Base-by-base conservation (phyloP, 441 rosid species). In the Codiaeum variegatum region DNA sequence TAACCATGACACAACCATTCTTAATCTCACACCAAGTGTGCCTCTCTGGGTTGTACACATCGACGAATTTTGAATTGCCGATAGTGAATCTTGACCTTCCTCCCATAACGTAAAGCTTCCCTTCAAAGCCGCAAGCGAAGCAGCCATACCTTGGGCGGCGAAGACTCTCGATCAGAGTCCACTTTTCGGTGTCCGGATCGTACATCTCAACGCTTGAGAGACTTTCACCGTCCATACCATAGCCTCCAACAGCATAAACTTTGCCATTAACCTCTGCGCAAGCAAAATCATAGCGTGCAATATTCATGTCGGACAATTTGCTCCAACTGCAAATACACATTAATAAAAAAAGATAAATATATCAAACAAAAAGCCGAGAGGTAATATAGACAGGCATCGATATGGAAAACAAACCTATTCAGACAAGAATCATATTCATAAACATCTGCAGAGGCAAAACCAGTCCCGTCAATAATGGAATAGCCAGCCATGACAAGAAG, bases 41-140 rank as follows among this genome's bases (percentile, higher is more conserved):
- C 56, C 70, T 76, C 73, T 83, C 90, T 3, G 98, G 93, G 72
- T 86, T 77, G 84, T 91, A 96, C 8, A 96, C 91, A 75, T 93
- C 96, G 19, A 96, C 82, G 28, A 83, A 82, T 84, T 80, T 89
- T 2, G 98, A 96, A 81, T 96, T 87, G 54, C 99, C 98, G 65
- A 96, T 96, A 5, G 96, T 89, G 87, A 93, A 96, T 82, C 86
- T 90, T 11, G 99, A 96, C 75, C 99, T 90, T 38, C 99, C 99
- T 59, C 99, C 99, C 90, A 96, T 89, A 38, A 96, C 92, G 28
- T 96, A 96, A n/a, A 96, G 93, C 80, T 89, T 93, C 49, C 97
- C 97, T 2, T 85, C 86, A 19, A 96, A 84, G 47, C 93, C 67
- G 34, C 94, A 91, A 13, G 94, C 99, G 31, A 96, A 93, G 66